Evolutionary conservation across 441 rosid genomes (phyloP).

Genomic region (Hura crepitans): DNA sequence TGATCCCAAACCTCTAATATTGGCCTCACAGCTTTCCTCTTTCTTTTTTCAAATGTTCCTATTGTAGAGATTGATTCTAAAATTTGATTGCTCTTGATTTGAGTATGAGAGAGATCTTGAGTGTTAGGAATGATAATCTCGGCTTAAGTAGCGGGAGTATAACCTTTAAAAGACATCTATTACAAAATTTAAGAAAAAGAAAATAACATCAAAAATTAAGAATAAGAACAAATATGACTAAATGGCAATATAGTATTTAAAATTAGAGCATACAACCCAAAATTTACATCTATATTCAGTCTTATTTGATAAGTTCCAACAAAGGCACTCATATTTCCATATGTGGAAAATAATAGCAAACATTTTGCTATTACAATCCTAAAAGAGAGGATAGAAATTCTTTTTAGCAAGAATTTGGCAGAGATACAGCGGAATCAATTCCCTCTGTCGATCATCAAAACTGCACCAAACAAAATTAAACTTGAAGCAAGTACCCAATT

Average conservation of each 20-base stretch:
- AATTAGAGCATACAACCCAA: background rate
- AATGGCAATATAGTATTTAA: background rate
- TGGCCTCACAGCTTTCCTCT: no score
- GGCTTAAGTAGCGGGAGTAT: no score
- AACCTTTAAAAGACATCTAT: no score
- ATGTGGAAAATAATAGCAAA: background rate
- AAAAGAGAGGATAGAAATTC: background rate
- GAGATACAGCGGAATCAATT: background rate
- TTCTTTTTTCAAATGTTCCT: no score
- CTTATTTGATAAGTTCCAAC: background rate
- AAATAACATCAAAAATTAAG: no score
- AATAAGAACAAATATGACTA: no score
- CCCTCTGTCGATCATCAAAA: conserved; percentile 6
- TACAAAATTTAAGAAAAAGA: no score
- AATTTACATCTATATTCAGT: background rate
- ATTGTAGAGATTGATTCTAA: no score
- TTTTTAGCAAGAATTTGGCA: background rate
- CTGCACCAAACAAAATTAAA: background rate
- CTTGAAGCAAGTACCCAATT: background rate
- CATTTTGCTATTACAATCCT: background rate
- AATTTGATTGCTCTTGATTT: no score
- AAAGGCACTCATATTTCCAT: background rate
- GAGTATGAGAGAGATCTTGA: no score
- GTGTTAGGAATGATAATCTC: no score
- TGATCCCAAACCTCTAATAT: no score